phyloP scores from a whole-genome alignment of 805 yeast genomes.

The Millerozyma miso region DNA sequence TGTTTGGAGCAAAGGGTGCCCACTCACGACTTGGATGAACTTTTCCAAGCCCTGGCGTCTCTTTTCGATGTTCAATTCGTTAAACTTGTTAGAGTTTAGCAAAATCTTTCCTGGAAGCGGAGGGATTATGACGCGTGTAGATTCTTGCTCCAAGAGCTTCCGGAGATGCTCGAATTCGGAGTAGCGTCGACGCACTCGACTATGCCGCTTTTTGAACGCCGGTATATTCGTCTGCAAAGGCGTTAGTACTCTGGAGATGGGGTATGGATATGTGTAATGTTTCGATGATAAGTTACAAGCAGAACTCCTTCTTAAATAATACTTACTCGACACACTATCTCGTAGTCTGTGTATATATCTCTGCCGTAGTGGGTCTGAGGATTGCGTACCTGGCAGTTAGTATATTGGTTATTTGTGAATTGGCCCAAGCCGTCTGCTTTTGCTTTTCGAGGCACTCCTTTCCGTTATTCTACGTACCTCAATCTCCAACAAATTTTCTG shows the following conservation, averaged over 20 bases:
- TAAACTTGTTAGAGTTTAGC: slow-evolving; percentile 62
- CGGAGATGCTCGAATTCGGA: slow-evolving; percentile 84
- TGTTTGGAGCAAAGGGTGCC: slow-evolving; percentile 90
- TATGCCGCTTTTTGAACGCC: slow-evolving; percentile 60
- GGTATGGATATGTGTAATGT: no score
- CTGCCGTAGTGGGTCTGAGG: slow-evolving; percentile 72
- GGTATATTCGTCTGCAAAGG: slow-evolving; percentile 71
- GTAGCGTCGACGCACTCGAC: slow-evolving; percentile 79
- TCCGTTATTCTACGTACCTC: slow-evolving; percentile 51
- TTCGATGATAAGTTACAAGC: no score
- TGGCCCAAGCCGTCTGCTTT: not conserved
- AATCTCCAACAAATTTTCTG: slow-evolving; percentile 89
- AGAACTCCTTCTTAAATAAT: not conserved
- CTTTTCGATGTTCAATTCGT: slow-evolving; percentile 76
- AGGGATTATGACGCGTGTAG: slow-evolving; percentile 79
- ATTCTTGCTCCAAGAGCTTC: slow-evolving; percentile 68
- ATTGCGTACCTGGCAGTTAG: slow-evolving; percentile 46
- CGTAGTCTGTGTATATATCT: slow-evolving; percentile 86
- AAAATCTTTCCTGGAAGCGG: slow-evolving; percentile 85
- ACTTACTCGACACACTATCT: slow-evolving; percentile 64
- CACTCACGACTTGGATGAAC: slow-evolving; percentile 74
- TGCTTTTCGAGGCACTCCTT: not conserved
- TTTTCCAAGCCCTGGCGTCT: slow-evolving; percentile 80
- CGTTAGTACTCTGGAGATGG: slow-evolving; percentile 9
- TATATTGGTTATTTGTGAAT: not conserved